Conservation (phyloP, 2,329 filamentous ascomycete species). For the Aspergillus hiratsukae region DNA sequence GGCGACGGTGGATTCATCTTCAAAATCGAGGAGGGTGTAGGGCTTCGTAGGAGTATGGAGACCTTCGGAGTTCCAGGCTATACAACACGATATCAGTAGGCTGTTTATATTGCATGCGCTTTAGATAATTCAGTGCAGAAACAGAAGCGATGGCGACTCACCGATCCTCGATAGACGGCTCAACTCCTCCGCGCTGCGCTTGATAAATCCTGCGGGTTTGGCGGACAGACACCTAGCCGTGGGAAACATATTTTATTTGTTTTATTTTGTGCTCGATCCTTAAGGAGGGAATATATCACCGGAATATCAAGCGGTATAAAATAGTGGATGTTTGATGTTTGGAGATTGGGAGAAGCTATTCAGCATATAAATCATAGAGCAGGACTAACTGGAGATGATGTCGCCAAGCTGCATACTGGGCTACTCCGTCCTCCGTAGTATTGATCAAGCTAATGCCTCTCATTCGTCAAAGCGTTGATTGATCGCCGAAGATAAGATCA, state of each 20-base stretch:
- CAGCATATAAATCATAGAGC: background rate
- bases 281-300: background rate
- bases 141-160: slow-evolving; percentile 27
- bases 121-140: background rate
- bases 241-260: slow-evolving; percentile 30
- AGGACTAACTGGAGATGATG: background rate
- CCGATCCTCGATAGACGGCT: slow-evolving; percentile 53
- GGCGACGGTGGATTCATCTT: slow-evolving; percentile 31
- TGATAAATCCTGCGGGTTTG: slow-evolving; percentile 49
- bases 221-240: slow-evolving; percentile 36
- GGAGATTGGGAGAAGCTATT: background rate
- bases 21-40: slow-evolving; percentile 38
- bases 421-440: background rate
- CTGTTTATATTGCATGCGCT: background rate
- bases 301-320: background rate
- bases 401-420: background rate
- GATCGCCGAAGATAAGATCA: slow-evolving; percentile 5
- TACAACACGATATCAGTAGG: background rate
- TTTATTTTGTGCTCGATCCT: background rate
- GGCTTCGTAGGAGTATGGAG: slow-evolving; percentile 36
- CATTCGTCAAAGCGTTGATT: background rate
- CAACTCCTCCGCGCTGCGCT: slow-evolving; percentile 56
- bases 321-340: background rate
- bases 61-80: slow-evolving; percentile 41
- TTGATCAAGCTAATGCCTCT: too few species aligned